Evolutionary conservation across 148 eudicot genomes (phyloP).

Genomic region (Vaccinium darrowii): DNA sequence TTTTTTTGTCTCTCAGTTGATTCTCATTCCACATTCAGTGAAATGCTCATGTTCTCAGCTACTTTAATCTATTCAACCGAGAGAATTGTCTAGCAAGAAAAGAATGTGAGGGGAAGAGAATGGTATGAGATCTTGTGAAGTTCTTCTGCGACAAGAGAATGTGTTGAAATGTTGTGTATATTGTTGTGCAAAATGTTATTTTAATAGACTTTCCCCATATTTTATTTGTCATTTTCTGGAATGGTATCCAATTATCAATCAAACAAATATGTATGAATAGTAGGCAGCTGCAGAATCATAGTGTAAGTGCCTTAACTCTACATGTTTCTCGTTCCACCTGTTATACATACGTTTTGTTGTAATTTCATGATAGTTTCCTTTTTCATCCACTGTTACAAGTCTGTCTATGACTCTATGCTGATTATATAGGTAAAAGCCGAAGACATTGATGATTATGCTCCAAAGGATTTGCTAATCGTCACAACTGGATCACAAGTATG

Average conservation of each 20-base stretch:
- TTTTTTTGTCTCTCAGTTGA: too few relatives aligned
- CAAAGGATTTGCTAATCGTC: constrained; percentile 89
- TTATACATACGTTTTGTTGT: background rate
- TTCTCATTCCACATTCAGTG: background rate
- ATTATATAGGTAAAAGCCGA: constrained; percentile 70
- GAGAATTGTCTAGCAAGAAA: background rate
- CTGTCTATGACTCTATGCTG: constrained; percentile 6
- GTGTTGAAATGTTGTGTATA: background rate
- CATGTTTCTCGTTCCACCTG: background rate
- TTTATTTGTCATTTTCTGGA: background rate
- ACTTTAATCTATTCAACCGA: background rate
- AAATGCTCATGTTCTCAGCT: background rate
- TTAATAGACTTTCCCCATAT: too few relatives aligned
- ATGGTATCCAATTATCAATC: background rate
- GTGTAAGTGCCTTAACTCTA: background rate
- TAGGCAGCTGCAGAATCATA: background rate
- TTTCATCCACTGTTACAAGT: constrained; percentile 3
- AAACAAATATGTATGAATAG: background rate
- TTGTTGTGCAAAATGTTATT: too few relatives aligned
- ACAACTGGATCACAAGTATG: constrained; percentile 99
- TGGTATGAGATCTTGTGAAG: background rate
- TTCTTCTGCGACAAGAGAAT: background rate
- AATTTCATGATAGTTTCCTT: background rate
- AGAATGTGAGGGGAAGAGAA: background rate
- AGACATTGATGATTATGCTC: constrained; percentile 96